phyloP scores from a whole-genome alignment of 2,329 filamentous ascomycete genomes.

The Monosporascus sp. region DNA sequence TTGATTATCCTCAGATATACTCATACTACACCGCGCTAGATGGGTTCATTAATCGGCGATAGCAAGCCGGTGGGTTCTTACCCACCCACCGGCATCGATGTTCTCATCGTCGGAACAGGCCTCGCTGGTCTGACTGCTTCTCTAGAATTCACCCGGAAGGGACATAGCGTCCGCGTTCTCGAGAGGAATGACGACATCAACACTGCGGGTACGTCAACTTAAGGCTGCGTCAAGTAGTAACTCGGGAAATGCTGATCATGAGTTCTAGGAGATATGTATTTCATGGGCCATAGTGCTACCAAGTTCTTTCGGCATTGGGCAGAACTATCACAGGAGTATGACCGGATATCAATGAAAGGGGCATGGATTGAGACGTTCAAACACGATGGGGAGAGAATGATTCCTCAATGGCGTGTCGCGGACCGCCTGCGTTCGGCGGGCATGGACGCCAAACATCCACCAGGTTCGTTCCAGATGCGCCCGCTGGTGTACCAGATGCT shows the following conservation, averaged over 20 bases:
- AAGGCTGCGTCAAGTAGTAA: background rate
- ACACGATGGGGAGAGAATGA: conserved; percentile 44
- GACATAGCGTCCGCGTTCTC: conserved; percentile 46
- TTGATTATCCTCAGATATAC: background rate
- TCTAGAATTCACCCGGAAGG: conserved; percentile 56
- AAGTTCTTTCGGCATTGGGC: conserved; percentile 52
- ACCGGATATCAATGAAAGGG: conserved; percentile 46
- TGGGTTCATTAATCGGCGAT: conserved; percentile 29
- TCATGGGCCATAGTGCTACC: conserved; percentile 52
- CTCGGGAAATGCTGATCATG: conserved; percentile 4
- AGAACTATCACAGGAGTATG: conserved; percentile 45
- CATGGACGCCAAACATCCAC: conserved; percentile 39
- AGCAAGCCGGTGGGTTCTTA: conserved; percentile 48
- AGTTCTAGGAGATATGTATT: conserved; percentile 50
- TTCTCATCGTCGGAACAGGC: conserved; percentile 50
- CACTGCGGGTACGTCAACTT: conserved; percentile 38
- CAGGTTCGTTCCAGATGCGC: conserved; percentile 51
- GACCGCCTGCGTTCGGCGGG: conserved; percentile 39
- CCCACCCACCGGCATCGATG: conserved; percentile 39
- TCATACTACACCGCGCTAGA: conserved; percentile 1
- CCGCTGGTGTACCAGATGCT: conserved; percentile 53
- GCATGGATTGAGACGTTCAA: conserved; percentile 52
- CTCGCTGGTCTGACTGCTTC: conserved; percentile 57
- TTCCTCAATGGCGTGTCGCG: conserved; percentile 42
- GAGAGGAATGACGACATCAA: conserved; percentile 45